These are phyloP conservation scores for Lasiodiplodia citricola DNA, from an alignment of 2,329 filamentous ascomycete genomes.

Conservation along the genomic window DNA sequence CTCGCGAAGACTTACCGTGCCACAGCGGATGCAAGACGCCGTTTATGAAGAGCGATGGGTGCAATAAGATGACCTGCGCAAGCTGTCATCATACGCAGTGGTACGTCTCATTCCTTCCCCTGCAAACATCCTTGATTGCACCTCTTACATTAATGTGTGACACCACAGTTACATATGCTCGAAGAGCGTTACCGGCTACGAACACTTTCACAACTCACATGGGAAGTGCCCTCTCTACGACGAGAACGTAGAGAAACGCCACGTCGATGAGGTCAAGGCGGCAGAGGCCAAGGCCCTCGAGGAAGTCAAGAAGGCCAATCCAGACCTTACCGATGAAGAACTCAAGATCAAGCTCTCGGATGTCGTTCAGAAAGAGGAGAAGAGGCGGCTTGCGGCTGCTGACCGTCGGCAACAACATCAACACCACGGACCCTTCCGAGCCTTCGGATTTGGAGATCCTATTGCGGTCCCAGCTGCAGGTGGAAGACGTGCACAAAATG, in stretches of 20 bases:
- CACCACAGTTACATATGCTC: slow-evolving; percentile 69
- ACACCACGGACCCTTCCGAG: neutral
- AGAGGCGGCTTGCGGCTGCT: slow-evolving; percentile 24
- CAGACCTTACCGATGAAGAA: slow-evolving; percentile 62
- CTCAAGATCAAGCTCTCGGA: slow-evolving; percentile 67
- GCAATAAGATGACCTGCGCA: slow-evolving; percentile 82
- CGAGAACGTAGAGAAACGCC: slow-evolving; percentile 58
- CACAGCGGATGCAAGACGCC: slow-evolving; percentile 65
- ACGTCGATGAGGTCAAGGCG: slow-evolving; percentile 65
- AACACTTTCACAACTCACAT: slow-evolving; percentile 68
- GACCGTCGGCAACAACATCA: neutral
- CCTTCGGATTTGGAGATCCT: neutral
- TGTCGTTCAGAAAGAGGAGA: slow-evolving; percentile 47
- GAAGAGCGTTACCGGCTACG: slow-evolving; percentile 65
- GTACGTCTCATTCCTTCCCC: slow-evolving; percentile 41
- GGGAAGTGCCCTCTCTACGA: slow-evolving; percentile 68
- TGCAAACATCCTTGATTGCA: neutral
- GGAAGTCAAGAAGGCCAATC: slow-evolving; percentile 63
- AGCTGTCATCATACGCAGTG: slow-evolving; percentile 63
- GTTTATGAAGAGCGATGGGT: slow-evolving; percentile 79
- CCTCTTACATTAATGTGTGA: slow-evolving; percentile 52
- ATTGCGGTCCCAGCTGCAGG: neutral
- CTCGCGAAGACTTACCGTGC: neutral
- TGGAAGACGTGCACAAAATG: neutral
- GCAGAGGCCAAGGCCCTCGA: slow-evolving; percentile 66